Percentiles rank a stretch among this genome's conserved stretches.
Conservation (phyloP, 176 grass and related monocot species). For the Luzula sylvatica region DNA sequence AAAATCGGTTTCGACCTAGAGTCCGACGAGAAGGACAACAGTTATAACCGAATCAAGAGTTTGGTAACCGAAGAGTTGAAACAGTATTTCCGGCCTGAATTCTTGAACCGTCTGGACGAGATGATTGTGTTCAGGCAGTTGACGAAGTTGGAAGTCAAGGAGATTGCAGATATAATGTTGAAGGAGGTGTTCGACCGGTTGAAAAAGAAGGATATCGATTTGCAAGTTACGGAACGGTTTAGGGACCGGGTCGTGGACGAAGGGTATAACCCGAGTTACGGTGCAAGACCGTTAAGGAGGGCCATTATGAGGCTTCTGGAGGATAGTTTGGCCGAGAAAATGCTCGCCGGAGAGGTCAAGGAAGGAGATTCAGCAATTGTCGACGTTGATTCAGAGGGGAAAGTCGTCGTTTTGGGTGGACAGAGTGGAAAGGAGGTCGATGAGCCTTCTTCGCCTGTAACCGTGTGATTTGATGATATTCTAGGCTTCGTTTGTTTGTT, state of each 20-base stretch:
- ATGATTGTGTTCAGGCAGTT: constrained; percentile 94
- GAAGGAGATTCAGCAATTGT: constrained; percentile 72
- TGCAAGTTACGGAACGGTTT: constrained; percentile 77
- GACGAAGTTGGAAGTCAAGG: constrained; percentile 77
- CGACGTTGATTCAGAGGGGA: constrained; percentile 64
- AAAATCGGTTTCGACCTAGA: constrained; percentile 79
- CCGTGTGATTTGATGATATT: no score
- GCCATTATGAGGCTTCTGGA: constrained; percentile 84
- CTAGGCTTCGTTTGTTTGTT: no score
- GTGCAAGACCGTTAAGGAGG: constrained; percentile 56
- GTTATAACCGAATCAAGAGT: constrained; percentile 84
- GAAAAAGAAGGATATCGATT: constrained; percentile 60
- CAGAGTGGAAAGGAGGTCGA: constrained; percentile 6
- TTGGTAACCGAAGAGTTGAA: constrained; percentile 77
- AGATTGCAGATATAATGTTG: constrained; percentile 78
- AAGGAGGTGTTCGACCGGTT: constrained; percentile 58
- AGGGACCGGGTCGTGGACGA: constrained; percentile 75
- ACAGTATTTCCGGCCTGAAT: constrained; percentile 83
- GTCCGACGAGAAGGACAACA: constrained; percentile 63
- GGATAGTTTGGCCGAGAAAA: constrained; percentile 76
- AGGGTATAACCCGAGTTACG: constrained; percentile 76
- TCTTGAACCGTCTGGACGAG: constrained; percentile 78
- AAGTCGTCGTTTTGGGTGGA: constrained; percentile 51
- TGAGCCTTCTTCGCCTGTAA: no score
- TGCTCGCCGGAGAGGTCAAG: constrained; percentile 50